Evolutionary conservation across 345 rosid genomes (phyloP).

Genomic region (Moricandia arvensis): DNA sequence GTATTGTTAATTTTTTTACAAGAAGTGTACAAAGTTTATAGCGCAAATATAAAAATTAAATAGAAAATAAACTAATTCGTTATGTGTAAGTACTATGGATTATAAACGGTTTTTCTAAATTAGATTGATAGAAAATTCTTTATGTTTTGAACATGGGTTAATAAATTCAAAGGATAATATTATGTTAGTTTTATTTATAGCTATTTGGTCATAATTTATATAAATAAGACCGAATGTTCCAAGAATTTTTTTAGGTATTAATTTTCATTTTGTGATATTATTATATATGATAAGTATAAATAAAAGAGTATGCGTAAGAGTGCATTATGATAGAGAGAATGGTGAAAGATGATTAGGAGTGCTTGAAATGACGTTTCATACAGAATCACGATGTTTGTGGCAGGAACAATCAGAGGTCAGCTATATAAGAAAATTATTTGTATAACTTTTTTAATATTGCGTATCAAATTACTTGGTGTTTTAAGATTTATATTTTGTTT

Average conservation of each 20-base stretch:
- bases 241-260: conserved; percentile 14
- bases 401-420: conserved; percentile 40
- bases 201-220: not conserved
- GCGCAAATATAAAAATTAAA: not conserved
- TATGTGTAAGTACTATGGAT: not conserved
- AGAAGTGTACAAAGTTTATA: not conserved
- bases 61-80: not conserved
- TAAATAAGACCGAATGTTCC: not conserved
- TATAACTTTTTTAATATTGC: too few species aligned
- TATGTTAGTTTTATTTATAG: not conserved
- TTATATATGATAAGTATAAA: conserved; percentile 20
- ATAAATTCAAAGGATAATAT: not conserved
- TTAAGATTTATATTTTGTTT: too few species aligned
- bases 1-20: not conserved
- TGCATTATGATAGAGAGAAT: conserved; percentile 35
- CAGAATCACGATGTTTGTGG: conserved; percentile 44
- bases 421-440: conserved; percentile 20
- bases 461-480: too few species aligned
- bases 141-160: not conserved
- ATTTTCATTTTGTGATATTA: not conserved
- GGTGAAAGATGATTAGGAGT: conserved; percentile 35
- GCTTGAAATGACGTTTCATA: conserved; percentile 59
- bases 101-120: not conserved
- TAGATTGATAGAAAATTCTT: not conserved
- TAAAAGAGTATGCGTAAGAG: conserved; percentile 33